Evolutionary conservation across 345 rosid genomes (phyloP), one percentile per base, ranked within the genome.

Genomic region (Aquilaria sinensis): DNA sequence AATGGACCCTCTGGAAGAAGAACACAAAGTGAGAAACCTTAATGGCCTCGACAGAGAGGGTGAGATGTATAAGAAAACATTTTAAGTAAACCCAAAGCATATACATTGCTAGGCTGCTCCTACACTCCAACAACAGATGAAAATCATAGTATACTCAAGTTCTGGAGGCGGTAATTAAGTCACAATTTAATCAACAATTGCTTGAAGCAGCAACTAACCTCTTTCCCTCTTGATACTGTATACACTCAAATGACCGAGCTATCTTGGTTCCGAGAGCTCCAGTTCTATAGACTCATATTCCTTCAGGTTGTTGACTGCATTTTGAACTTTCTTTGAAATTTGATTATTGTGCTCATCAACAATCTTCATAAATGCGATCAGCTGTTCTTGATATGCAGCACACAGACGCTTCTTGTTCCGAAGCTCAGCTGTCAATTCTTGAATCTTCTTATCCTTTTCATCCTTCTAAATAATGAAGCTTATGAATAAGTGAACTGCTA

Each of bases 371-470:
- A 84, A 87, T 60, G 83, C 74, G 51, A 70, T 66, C 31, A 87
- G 66, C 64, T 85, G 88, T 67, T 85, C 88, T 67, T 76, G 85
- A 53, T 85, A 87, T 7, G 83, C 82, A 46, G 82, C 75, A 70
- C 90, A 81, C 49, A 85, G 56, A 16, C 88, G 80, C 72, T 85
- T 85, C 88, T 83, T 79, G 74, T 84, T 81, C 60, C 87, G 62
- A 43, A 87, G 67, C 75, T 87, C 94, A 12, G 71, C 66, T 0
- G 83, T 87, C 66, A 85, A 54, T 75, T 83, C 90, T 69, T 87
- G 90, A 75, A 87, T 84, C 45, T 66, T 82, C 77, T 81, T 85
- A 63, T 83, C 94, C 71, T 87, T 87, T 47, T 79, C 88, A 46
- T 79, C 88, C 86, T 84, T 71, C 16, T 50, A 59, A 53, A 9